Conservation (phyloP, 768 basidiomycete genomes). For the Dioszegia crocea region DNA sequence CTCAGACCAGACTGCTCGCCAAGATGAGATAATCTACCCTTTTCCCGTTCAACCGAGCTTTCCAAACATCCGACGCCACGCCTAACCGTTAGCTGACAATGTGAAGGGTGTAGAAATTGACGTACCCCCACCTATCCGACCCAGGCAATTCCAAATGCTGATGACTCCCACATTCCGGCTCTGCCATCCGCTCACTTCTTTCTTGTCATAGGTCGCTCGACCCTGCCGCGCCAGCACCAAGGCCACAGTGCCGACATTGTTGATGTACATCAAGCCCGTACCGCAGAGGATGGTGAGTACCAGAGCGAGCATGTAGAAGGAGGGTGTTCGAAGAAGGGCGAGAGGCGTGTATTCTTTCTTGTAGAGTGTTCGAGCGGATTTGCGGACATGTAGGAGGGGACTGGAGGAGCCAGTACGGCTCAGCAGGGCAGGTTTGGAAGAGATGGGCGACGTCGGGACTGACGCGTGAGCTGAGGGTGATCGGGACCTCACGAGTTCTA, state of each 20-base stretch:
- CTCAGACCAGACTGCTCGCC: neutral
- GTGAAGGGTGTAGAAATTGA: neutral
- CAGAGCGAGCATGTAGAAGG: constrained; percentile 64
- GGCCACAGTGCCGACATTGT: constrained; percentile 77
- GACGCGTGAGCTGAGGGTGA: constrained; percentile 6
- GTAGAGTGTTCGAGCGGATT: neutral
- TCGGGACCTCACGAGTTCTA: constrained; percentile 32
- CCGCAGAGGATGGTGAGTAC: constrained; percentile 64
- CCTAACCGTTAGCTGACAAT: constrained; percentile 14
- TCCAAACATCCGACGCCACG: constrained; percentile 43
- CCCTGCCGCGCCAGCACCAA: constrained; percentile 59
- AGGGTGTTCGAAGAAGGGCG: constrained; percentile 55
- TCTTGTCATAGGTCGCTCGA: constrained; percentile 61
- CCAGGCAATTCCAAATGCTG: constrained; percentile 74
- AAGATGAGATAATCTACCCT: constrained; percentile 25
- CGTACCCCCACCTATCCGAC: constrained; percentile 69
- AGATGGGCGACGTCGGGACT: too few species aligned
- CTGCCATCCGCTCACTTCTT: constrained; percentile 69
- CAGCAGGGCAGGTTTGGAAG: constrained; percentile 5
- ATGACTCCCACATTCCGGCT: constrained; percentile 77
- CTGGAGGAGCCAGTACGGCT: constrained; percentile 1
- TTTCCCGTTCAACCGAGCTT: constrained; percentile 31
- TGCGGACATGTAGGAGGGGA: constrained; percentile 7
- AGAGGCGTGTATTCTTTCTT: constrained; percentile 17
- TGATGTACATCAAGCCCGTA: constrained; percentile 77